Percentiles rank a stretch among this genome's conserved stretches.
Evolutionary conservation across 192 early-diverging fungal species (phyloP).

Genomic region (Coemansia erecta): DNA sequence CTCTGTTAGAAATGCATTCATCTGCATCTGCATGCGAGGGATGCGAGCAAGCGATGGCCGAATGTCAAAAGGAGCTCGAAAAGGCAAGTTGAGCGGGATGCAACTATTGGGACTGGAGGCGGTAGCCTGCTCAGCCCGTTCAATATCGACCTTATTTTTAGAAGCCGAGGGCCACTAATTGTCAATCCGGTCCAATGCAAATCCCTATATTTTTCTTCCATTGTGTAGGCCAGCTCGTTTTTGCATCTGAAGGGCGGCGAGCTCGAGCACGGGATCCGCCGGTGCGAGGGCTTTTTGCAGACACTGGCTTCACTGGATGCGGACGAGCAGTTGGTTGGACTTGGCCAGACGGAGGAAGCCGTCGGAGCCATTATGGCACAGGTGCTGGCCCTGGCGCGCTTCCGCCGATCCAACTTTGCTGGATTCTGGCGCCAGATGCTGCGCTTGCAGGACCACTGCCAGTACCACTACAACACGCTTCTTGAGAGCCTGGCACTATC

Average conservation of each 20-base stretch:
- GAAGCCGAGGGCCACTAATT: neutral
- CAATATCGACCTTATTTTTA: neutral
- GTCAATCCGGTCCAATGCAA: neutral
- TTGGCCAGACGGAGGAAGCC: constrained; percentile 46
- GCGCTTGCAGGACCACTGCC: constrained; percentile 27
- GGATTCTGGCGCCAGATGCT: constrained; percentile 40
- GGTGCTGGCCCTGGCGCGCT: constrained; percentile 33
- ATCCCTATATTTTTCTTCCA: constrained; percentile 1
- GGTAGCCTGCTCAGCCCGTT: neutral
- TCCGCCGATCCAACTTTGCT: constrained; percentile 47
- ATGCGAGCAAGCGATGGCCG: constrained; percentile 26
- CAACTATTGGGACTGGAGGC: neutral
- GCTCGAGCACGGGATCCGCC: constrained; percentile 30
- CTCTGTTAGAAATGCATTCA: no score
- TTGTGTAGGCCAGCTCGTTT: constrained; percentile 37
- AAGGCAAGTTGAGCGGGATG: constrained; percentile 18
- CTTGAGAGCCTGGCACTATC: constrained; percentile 25
- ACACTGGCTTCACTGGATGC: constrained; percentile 9
- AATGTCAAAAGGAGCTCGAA: constrained; percentile 27
- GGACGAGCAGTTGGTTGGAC: constrained; percentile 35
- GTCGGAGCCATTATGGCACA: constrained; percentile 32
- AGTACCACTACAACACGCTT: constrained; percentile 19
- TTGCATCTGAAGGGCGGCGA: constrained; percentile 37
- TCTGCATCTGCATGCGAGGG: constrained; percentile 3
- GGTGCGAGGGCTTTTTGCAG: constrained; percentile 32